These are phyloP conservation scores for Aspergillus flavus DNA, from an alignment of 2,329 filamentous ascomycete genomes.

Conservation along the genomic window DNA sequence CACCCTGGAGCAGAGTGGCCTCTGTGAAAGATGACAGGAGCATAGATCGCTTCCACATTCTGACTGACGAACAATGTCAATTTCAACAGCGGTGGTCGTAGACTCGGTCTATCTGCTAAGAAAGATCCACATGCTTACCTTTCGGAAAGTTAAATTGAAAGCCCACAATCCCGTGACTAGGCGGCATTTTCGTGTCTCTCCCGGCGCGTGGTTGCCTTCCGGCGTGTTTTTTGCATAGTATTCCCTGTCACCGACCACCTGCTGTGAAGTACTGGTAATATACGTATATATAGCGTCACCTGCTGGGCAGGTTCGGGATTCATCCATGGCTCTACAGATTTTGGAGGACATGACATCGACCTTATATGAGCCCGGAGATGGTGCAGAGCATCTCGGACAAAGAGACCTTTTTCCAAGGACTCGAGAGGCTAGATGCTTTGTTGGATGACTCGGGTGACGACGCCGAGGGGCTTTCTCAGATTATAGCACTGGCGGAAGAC, in stretches of 20 bases:
- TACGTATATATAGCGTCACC: slow-evolving; percentile 6
- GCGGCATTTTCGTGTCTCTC: slow-evolving; percentile 35
- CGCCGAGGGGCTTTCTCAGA: slow-evolving; percentile 22
- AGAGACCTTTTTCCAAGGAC: slow-evolving; percentile 37
- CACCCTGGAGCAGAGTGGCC: slow-evolving; percentile 26
- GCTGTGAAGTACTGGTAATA: neutral
- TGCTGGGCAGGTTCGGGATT: slow-evolving; percentile 15
- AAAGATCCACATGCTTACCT: neutral
- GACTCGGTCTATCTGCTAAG: neutral
- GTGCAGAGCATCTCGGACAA: slow-evolving; percentile 28
- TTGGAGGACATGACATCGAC: slow-evolving; percentile 12
- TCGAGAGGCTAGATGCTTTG: slow-evolving; percentile 36
- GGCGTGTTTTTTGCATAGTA: slow-evolving; percentile 1
- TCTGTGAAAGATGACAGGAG: slow-evolving; percentile 25
- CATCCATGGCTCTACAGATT: slow-evolving; percentile 21
- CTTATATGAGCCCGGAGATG: slow-evolving; percentile 20
- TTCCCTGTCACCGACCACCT: neutral
- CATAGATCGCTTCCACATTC: slow-evolving; percentile 35
- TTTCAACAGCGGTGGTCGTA: neutral
- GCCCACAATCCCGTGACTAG: slow-evolving; percentile 34
- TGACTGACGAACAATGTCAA: slow-evolving; percentile 9
- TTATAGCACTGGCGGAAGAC: slow-evolving; percentile 17
- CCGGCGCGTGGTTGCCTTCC: slow-evolving; percentile 22
- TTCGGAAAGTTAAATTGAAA: slow-evolving; percentile 24
- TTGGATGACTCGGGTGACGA: slow-evolving; percentile 31